Conservation (phyloP, 306 rosid species). For the Malus fusca region DNA sequence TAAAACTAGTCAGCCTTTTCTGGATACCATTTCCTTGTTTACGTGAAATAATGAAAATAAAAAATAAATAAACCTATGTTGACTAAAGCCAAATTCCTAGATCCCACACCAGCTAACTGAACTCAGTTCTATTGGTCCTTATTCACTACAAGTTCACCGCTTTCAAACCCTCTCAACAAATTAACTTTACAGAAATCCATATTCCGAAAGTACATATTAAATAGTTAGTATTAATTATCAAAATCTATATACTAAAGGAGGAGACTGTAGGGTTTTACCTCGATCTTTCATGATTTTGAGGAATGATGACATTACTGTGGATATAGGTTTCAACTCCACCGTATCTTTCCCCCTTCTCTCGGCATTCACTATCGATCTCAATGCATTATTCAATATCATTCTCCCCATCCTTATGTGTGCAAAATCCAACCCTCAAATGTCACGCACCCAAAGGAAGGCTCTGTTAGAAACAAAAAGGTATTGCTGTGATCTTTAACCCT, state of each 20-base stretch:
- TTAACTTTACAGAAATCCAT: neutral
- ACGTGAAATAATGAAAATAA: neutral
- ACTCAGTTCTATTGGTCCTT: neutral
- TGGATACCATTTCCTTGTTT: neutral
- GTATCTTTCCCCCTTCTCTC: slow-evolving; percentile 65
- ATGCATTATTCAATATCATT: slow-evolving; percentile 71
- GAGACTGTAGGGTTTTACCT: slow-evolving; percentile 30
- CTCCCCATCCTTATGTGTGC: slow-evolving; percentile 51
- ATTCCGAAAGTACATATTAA: neutral
- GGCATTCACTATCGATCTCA: slow-evolving; percentile 73
- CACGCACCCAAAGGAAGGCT: neutral
- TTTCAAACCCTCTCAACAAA: neutral
- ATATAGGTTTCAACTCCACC: slow-evolving; percentile 69
- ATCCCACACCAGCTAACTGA: neutral
- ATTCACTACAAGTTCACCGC: neutral
- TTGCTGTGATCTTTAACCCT: neutral
- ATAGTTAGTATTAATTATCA: neutral
- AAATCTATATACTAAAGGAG: neutral
- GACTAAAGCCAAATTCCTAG: neutral
- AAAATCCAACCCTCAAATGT: neutral
- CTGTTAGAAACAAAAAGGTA: neutral
- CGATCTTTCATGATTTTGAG: slow-evolving; percentile 74
- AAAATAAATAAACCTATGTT: neutral
- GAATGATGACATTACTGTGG: slow-evolving; percentile 71
- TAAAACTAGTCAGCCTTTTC: neutral